Evolutionary conservation across 441 rosid species (phyloP).

Genomic region (Gossypium trilobum): DNA sequence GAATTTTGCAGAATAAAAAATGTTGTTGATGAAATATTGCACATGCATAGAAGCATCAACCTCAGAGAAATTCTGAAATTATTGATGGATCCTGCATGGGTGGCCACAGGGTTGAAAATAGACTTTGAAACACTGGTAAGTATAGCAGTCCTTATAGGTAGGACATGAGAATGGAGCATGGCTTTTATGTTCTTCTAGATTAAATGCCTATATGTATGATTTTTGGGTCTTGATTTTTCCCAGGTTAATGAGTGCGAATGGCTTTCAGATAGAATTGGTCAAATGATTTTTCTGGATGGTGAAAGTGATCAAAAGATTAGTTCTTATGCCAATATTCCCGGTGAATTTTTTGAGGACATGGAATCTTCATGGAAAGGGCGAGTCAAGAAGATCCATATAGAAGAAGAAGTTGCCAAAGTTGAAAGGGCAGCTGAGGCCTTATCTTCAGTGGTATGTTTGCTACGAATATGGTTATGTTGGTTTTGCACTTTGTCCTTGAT

Average conservation of each 20-base stretch:
- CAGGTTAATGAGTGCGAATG: conserved; percentile 72
- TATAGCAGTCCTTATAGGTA: neutral
- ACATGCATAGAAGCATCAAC: conserved; percentile 52
- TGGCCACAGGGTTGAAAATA: conserved; percentile 84
- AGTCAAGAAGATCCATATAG: conserved; percentile 67
- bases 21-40: conserved; percentile 73
- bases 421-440: conserved; percentile 60
- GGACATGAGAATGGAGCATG: neutral
- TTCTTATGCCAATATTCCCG: conserved; percentile 40
- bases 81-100: conserved; percentile 90
- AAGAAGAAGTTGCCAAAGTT: conserved; percentile 55
- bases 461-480: neutral
- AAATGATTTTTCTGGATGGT: conserved; percentile 58
- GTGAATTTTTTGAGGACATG: conserved; percentile 87
- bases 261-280: conserved; percentile 60
- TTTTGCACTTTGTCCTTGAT: neutral
- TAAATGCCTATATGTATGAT: neutral
- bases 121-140: conserved; percentile 76
- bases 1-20: conserved; percentile 83
- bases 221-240: conserved; percentile 18
- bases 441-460: conserved; percentile 56
- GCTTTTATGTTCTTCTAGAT: conserved; percentile 5
- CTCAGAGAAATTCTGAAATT: conserved; percentile 61
- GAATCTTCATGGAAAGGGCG: conserved; percentile 85
- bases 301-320: conserved; percentile 52